Conservation (phyloP, 768 basidiomycete species). For the Termitomyces sp. region DNA sequence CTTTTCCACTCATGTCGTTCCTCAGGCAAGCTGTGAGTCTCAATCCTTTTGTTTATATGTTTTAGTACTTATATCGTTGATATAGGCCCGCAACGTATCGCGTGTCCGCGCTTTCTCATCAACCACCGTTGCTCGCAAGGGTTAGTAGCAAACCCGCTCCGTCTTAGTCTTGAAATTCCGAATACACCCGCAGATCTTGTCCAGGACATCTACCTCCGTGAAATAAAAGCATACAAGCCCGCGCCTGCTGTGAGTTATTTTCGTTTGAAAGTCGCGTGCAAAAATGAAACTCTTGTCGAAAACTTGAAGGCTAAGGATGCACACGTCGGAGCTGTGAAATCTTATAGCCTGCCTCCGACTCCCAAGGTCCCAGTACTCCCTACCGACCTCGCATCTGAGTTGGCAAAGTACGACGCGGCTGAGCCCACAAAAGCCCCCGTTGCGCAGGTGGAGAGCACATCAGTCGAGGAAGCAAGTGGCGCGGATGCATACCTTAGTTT, state of each 20-base stretch:
- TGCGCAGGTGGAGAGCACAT: conserved; percentile 23
- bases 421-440: conserved; percentile 57
- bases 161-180: conserved; percentile 24
- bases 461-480: conserved; percentile 42
- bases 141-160: conserved; percentile 29
- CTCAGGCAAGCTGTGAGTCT: conserved; percentile 56
- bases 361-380: conserved; percentile 78
- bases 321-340: conserved; percentile 82
- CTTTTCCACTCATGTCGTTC: conserved; percentile 58
- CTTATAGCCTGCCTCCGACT: conserved; percentile 66
- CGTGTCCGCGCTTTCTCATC: conserved; percentile 55
- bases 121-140: conserved; percentile 57
- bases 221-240: conserved; percentile 88
- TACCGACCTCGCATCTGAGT: conserved; percentile 80
- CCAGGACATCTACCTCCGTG: conserved; percentile 87
- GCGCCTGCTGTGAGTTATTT: conserved; percentile 54
- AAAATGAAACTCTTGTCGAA: background rate
- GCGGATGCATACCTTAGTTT: conserved; percentile 77
- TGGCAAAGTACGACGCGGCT: conserved; percentile 76
- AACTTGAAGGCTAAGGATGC: conserved; percentile 75
- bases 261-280: background rate
- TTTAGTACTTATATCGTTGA: conserved; percentile 1
- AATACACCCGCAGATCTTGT: conserved; percentile 70
- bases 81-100: conserved; percentile 48
- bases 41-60: background rate